Evolutionary conservation across 768 basidiomycete genomes (phyloP).

Genomic region (Holtermanniella nyarrowii): DNA sequence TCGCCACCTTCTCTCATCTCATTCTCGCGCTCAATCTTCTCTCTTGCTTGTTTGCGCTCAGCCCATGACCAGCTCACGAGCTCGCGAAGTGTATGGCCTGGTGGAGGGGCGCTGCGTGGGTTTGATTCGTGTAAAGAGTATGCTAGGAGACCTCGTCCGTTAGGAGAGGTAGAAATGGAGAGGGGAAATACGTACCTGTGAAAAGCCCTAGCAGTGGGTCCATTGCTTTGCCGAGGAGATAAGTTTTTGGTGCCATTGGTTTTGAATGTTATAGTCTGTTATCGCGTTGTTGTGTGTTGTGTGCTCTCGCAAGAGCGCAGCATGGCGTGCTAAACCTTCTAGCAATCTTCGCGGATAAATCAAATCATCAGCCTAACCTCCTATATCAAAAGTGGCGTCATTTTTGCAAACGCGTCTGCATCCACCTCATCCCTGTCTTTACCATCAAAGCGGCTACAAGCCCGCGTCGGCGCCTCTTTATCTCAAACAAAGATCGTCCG

Average conservation of each 20-base stretch:
- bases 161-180: neutral
- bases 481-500: too few species aligned
- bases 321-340: too few species aligned
- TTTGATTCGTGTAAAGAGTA: slow-evolving; percentile 40
- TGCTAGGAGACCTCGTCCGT: slow-evolving; percentile 36
- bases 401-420: too few species aligned
- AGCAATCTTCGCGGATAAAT: too few species aligned
- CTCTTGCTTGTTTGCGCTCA: slow-evolving; percentile 6
- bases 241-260: slow-evolving; percentile 19
- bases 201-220: slow-evolving; percentile 39
- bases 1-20: slow-evolving; percentile 17
- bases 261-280: too few species aligned
- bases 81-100: slow-evolving; percentile 36
- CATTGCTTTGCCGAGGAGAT: slow-evolving; percentile 36
- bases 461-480: too few species aligned
- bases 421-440: too few species aligned
- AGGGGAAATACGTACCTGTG: slow-evolving; percentile 19
- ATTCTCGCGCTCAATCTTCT: slow-evolving; percentile 4
- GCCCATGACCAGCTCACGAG: slow-evolving; percentile 36
- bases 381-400: too few species aligned
- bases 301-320: too few species aligned
- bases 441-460: too few species aligned
- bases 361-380: too few species aligned
- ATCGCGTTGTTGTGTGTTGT: too few species aligned
- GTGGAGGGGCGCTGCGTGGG: slow-evolving; percentile 33